Conservation (phyloP, 2,329 filamentous ascomycete genomes). For the Massarina eburnea region DNA sequence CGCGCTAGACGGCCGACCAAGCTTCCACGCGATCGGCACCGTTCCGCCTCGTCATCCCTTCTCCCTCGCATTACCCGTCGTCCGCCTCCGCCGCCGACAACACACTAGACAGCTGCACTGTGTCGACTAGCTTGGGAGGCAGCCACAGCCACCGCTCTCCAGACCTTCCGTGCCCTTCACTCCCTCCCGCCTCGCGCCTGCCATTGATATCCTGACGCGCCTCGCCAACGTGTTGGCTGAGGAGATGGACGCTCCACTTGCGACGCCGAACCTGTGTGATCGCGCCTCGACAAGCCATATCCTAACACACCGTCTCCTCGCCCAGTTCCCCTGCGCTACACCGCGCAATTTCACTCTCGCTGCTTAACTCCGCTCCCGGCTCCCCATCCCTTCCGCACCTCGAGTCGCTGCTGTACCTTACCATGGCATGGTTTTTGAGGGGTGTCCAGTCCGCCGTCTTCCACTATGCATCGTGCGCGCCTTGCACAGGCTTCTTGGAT, state of each 20-base stretch:
- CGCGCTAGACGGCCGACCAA: neutral
- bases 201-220: neutral
- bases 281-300: slow-evolving; percentile 15
- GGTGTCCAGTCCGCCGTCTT: slow-evolving; percentile 74
- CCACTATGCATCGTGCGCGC: slow-evolving; percentile 75
- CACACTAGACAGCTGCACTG: neutral
- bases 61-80: neutral
- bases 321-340: neutral
- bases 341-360: slow-evolving; percentile 3
- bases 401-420: slow-evolving; percentile 1
- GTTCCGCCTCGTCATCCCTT: slow-evolving; percentile 1
- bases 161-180: slow-evolving; percentile 8
- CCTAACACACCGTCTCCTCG: slow-evolving; percentile 5
- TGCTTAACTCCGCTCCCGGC: slow-evolving; percentile 3
- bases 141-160: neutral
- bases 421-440: slow-evolving; percentile 46
- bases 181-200: slow-evolving; percentile 5
- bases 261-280: slow-evolving; percentile 21
- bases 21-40: neutral
- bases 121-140: neutral
- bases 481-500: slow-evolving; percentile 72
- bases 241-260: slow-evolving; percentile 20
- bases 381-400: neutral
- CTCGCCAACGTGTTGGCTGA: slow-evolving; percentile 3
- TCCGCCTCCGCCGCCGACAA: neutral